Base-by-base conservation (phyloP, 148 eudicot genomes). In the Rhododendron williamsianum region DNA sequence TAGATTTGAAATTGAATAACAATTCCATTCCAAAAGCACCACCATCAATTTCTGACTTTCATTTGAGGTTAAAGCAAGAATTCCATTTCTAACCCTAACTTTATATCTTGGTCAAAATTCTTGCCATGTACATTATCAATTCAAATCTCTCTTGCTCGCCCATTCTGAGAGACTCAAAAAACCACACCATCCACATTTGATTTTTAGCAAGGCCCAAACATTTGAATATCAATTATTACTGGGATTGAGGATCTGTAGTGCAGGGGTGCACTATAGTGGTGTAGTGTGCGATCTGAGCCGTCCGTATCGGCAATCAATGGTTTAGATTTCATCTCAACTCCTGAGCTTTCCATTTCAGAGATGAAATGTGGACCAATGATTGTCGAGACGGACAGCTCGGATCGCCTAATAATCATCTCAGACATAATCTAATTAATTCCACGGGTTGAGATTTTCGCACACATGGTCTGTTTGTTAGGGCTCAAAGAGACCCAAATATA, bases 1-100 rank as follows among this genome's bases (percentile, higher is more conserved):
- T 81, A 46, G 65, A 23, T 80, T 87, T 45, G 87, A 45, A 41
- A 56, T 81, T 73, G 63, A 80, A 51, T 1, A 80, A 30, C 82
- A 27, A 49, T 30, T 51, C 23, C 65, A 52, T 80, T 80, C 36
- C 16, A 49, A 80, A 27, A 33, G 11, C 65, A 80, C 65, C 65
- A 80, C 18, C 82, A 52, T 30, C 35, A 49, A 80, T 52, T 80
- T 56, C 41, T 80, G 60, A 80, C 60, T 27, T 69, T 25, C 36
- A 25, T 69, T 69, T 10, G 5, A 67, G 35, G 5, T 25, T 27
- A 67, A 9, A 67, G 73, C 73, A 25, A 27, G 35, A 67, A 67
- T 67, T 27, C 35, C 73, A 2, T 2, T 73, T 73, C 41, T 15
- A 73, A 4, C 25, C 23, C 45, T 41, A 41, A 8, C 79, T 41